These are phyloP conservation scores for Agrostemma githago DNA, from an alignment of 148 eudicot species.

Conservation along the genomic window DNA sequence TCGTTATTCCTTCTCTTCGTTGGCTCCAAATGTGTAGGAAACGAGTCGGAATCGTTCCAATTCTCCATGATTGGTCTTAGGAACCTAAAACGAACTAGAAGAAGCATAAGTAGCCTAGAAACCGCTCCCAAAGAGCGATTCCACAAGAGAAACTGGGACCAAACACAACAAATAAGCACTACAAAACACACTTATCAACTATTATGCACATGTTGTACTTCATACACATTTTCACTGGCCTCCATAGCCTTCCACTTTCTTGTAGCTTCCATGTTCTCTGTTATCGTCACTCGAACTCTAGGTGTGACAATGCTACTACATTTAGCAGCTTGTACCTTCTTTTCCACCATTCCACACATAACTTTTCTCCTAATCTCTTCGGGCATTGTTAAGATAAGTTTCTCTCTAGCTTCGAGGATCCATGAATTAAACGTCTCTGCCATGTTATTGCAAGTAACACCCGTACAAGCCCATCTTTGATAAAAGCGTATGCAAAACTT, in stretches of 20 bases:
- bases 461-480: background rate
- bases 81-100: no score
- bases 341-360: background rate
- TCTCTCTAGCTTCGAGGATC: background rate
- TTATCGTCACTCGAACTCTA: constrained; percentile 2
- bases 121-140: no score
- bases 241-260: constrained; percentile 2
- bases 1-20: no score
- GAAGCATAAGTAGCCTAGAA: no score
- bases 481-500: background rate
- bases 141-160: no score
- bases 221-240: constrained; percentile 7
- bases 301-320: background rate
- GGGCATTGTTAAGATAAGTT: background rate
- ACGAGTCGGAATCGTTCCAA: no score
- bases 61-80: no score
- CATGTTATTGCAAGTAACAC: background rate
- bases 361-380: constrained; percentile 12
- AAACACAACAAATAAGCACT: no score
- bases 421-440: background rate
- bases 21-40: no score
- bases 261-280: background rate
- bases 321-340: background rate
- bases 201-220: constrained; percentile 12
- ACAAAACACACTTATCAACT: no score